Evolutionary conservation across 208 protist genomes (phyloP), one percentile per base, ranked within the genome.

Genomic region (Strigomonas culicis): DNA sequence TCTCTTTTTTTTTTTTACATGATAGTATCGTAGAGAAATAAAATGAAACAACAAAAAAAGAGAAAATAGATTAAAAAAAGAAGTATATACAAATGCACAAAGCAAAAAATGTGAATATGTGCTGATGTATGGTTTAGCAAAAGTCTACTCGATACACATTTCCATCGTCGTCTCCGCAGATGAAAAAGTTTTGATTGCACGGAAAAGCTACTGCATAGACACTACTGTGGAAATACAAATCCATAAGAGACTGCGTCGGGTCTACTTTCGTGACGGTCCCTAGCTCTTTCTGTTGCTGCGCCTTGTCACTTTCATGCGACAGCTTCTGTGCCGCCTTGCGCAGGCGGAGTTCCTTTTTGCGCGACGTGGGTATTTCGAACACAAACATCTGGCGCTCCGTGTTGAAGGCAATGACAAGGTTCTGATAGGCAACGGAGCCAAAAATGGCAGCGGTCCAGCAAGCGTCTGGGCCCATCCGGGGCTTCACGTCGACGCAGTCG

Each of bases 161-260:
- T 47, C 80, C 84, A 52, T 73, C 76, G 52, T 78, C 71, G 57
- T 90, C 80, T 1, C 84, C 80, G 41, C 75, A 90, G 10, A 87
- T 50, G 57, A 86, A 60, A 13, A 34, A 65, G 66, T 80, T 43
- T 7, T 28, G 2, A 3, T 58, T 10, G 31, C 52, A 34, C 21
- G 52, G 25, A 7, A 34, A n/a, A 32, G 52, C 21, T 17, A 58
- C 27, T 10, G 52, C 25, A 15, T 79, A 80, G 0, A 90, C 75
- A 34, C 64, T 74, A 6, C 73, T 75, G 19, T 62, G 66, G 51
- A 90, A 43, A 17, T 73, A 65, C 47, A 85, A 22, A 56, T 84
- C 77, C 53, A 86, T 77, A 10, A 86, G 31, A 21, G 52, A 28
- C 52, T 34, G 13, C 7, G 34, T 39, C 4, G 34, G 34, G 10